These are phyloP conservation scores for Euptelea pleiosperma DNA, from an alignment of 164 flowering plant genomes.

Conservation along the genomic window DNA sequence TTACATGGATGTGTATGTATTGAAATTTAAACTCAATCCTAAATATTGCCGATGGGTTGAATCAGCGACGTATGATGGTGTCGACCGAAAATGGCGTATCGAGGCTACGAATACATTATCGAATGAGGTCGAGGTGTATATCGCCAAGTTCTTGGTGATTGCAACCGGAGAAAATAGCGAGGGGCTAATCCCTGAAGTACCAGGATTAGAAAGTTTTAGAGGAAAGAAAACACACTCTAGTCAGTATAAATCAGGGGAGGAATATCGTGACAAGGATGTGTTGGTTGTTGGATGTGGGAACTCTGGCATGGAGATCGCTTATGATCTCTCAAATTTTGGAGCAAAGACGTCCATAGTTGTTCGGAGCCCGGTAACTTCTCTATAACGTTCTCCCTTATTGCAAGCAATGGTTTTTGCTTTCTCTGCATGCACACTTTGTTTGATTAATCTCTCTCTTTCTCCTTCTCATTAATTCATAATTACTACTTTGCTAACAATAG, in stretches of 20 bases:
- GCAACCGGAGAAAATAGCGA: slow-evolving; percentile 12
- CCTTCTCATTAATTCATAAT: too few relatives aligned
- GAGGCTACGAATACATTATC: background rate
- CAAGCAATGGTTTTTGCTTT: too few relatives aligned
- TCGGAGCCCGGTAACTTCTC: slow-evolving; percentile 5
- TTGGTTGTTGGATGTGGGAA: slow-evolving; percentile 18
- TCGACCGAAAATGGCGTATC: background rate
- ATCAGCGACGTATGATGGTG: slow-evolving; percentile 4
- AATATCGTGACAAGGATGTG: slow-evolving; percentile 4
- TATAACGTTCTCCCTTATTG: background rate
- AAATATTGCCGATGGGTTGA: slow-evolving; percentile 6
- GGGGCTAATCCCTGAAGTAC: slow-evolving; percentile 6
- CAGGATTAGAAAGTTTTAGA: slow-evolving; percentile 4
- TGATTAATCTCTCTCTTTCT: too few relatives aligned
- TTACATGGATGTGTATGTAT: slow-evolving; percentile 3
- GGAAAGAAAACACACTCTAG: slow-evolving; percentile 4
- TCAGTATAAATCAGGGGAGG: slow-evolving; percentile 3
- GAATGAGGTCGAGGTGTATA: background rate
- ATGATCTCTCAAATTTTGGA: slow-evolving; percentile 7
- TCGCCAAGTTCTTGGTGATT: slow-evolving; percentile 1
- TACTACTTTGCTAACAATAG: too few relatives aligned
- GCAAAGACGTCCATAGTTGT: slow-evolving; percentile 5
- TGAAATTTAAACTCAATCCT: background rate
- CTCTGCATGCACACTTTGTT: too few relatives aligned
- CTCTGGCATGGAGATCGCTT: slow-evolving; percentile 19